Evolutionary conservation across 2,329 filamentous ascomycete genomes (phyloP).

Genomic region (Davidsoniella virescens): DNA sequence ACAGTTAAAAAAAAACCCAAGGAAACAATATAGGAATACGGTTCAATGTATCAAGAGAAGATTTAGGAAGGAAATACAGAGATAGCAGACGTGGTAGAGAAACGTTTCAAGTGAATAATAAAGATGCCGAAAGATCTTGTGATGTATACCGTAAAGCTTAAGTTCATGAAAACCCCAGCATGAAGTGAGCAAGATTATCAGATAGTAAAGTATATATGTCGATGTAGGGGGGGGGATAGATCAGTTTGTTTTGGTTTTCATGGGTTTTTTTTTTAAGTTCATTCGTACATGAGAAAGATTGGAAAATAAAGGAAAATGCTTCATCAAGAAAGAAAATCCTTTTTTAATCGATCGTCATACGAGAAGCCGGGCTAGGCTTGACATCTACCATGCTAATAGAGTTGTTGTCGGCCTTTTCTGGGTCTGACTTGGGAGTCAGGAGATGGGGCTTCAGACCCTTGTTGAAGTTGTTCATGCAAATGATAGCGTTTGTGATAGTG

Average conservation of each 20-base stretch:
- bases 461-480: slow-evolving; percentile 84
- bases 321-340: too few relatives aligned
- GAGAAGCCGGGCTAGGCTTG: slow-evolving; percentile 35
- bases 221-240: neutral
- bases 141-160: neutral
- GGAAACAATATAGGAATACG: neutral
- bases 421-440: slow-evolving; percentile 31
- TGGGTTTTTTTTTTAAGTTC: neutral
- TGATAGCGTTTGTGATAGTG: slow-evolving; percentile 72
- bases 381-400: slow-evolving; percentile 41
- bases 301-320: neutral
- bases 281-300: slow-evolving; percentile 7
- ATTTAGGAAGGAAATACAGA: neutral
- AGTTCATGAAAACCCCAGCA: too few relatives aligned
- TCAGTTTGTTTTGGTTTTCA: neutral
- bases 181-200: neutral
- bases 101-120: neutral
- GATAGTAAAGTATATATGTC: neutral
- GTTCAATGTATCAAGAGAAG: neutral
- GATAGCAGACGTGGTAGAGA: too few relatives aligned
- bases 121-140: neutral
- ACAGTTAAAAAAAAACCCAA: slow-evolving; percentile 4
- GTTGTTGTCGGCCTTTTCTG: slow-evolving; percentile 40
- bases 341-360: slow-evolving; percentile 45
- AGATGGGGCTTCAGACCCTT: slow-evolving; percentile 81